Conservation (phyloP, 2,329 filamentous ascomycete genomes). For the Cladosporium sp. region DNA sequence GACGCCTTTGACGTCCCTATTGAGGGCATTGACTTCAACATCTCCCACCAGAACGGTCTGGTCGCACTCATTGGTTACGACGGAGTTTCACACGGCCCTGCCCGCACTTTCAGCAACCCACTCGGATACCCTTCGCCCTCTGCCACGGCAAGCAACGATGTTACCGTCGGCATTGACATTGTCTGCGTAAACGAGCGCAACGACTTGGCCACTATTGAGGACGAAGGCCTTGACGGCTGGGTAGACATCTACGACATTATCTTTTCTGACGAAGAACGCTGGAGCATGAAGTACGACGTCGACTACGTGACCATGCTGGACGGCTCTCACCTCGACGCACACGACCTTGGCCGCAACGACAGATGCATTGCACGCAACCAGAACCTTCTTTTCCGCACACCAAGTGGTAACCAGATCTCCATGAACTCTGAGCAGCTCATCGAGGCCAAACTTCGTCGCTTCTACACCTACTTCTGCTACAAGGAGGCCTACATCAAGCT, state of each 20-base stretch:
- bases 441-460: slow-evolving; percentile 62
- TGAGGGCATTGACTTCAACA: slow-evolving; percentile 63
- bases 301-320: slow-evolving; percentile 43
- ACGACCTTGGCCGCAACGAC: slow-evolving; percentile 41
- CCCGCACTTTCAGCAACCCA: slow-evolving; percentile 22
- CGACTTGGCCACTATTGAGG: slow-evolving; percentile 55
- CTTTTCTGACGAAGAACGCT: slow-evolving; percentile 59
- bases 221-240: slow-evolving; percentile 61
- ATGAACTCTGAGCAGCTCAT: slow-evolving; percentile 46
- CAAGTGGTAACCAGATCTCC: slow-evolving; percentile 30
- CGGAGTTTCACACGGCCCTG: slow-evolving; percentile 22
- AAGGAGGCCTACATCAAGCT: slow-evolving; percentile 81
- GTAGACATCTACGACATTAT: slow-evolving; percentile 70
- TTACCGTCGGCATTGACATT: slow-evolving; percentile 68
- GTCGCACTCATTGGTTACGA: slow-evolving; percentile 61
- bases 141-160: slow-evolving; percentile 24
- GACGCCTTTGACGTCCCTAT: slow-evolving; percentile 35
- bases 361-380: slow-evolving; percentile 38
- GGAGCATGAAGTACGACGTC: slow-evolving; percentile 56
- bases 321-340: slow-evolving; percentile 37
- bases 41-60: slow-evolving; percentile 73
- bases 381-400: slow-evolving; percentile 36
- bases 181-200: slow-evolving; percentile 69
- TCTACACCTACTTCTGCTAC: slow-evolving; percentile 75
- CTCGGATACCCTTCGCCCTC: slow-evolving; percentile 25